Conservation (phyloP, 352 stramenopile genomes). For the Globisporangium irregulare region DNA sequence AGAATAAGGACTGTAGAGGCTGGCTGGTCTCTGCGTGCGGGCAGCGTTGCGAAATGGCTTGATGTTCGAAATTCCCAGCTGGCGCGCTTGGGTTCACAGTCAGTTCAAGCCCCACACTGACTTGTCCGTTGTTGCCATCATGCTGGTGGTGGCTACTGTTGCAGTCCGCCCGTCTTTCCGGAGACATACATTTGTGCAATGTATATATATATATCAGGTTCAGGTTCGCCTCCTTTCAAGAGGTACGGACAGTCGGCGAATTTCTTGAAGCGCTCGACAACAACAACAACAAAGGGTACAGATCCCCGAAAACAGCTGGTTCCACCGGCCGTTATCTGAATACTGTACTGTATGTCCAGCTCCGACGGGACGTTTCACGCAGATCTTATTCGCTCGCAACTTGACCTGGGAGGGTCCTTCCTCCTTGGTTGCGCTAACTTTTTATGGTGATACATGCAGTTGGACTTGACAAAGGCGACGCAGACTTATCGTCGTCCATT, state of each 20-base stretch:
- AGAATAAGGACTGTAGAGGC: too few relatives aligned
- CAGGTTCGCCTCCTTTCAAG: not conserved
- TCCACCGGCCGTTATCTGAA: not conserved
- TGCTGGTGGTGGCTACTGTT: not conserved
- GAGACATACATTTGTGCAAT: not conserved
- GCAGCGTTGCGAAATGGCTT: conserved; percentile 9
- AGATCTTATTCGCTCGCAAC: not conserved
- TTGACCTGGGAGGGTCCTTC: not conserved
- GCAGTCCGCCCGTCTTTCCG: not conserved
- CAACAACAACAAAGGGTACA: not conserved
- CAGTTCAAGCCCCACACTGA: not conserved
- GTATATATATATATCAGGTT: not conserved
- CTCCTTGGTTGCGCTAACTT: not conserved
- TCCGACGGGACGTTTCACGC: not conserved
- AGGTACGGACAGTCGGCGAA: not conserved
- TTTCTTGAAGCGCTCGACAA: not conserved
- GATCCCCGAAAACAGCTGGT: not conserved
- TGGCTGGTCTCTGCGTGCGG: not conserved
- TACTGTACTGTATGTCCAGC: not conserved
- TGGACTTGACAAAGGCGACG: not conserved
- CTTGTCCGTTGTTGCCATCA: not conserved
- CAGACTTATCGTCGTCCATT: not conserved
- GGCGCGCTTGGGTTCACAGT: not conserved
- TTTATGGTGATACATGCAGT: not conserved
- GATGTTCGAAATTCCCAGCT: conserved; percentile 14